Base-by-base conservation (phyloP, 495 filamentous ascomycete species). In the Aspergillus kassunensis region DNA sequence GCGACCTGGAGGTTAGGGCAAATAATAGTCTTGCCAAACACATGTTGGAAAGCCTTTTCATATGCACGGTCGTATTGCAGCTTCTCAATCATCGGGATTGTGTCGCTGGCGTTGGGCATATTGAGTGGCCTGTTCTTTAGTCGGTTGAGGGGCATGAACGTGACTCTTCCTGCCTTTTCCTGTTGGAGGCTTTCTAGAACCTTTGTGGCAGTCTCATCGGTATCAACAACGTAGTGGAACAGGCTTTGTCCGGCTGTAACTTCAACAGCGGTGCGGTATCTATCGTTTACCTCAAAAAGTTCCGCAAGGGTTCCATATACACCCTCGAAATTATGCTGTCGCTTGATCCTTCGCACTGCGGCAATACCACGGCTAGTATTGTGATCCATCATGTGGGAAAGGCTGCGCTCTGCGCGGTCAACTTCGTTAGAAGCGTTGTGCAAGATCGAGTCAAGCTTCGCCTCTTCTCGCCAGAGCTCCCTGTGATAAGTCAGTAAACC, bases 181-280 rank as follows among this genome's bases (percentile, higher is more conserved):
- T 87, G 88, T 62, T 90, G 83, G 18, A 99, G 75, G 12, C 86
- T 79, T 58, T 92, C 87, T 12, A 91, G 76, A 13, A 95, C 83
- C 46, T 80, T 80, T 1, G 89, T 88, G 0, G 90, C 90, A 2
- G 92, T 97, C 31, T 87, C 81, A 47, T 91, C 91, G 33, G 85
- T 95, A 65, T 99, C 93, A 39, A 96, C 91, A 20, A 99, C 89
- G 58, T 95, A 95, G 69, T 99, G 89, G 70, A 99, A 99, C 7
- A 99, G 74, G 65, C 89, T 95, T 54, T 86, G 85, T 6, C 93
- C 95, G 8, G 91, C 95, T 4, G 90, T 93, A 30, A 93, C 88
- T 64, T 99, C 93, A 13, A 96, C 88, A 4, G 93, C 89, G 34
- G 89, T 86, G 30, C 90, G 83, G 66, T 93, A 97, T 42, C 80